These are phyloP conservation scores for Amanita subjunquillea DNA, from an alignment of 768 basidiomycete genomes.

Conservation along the genomic window DNA sequence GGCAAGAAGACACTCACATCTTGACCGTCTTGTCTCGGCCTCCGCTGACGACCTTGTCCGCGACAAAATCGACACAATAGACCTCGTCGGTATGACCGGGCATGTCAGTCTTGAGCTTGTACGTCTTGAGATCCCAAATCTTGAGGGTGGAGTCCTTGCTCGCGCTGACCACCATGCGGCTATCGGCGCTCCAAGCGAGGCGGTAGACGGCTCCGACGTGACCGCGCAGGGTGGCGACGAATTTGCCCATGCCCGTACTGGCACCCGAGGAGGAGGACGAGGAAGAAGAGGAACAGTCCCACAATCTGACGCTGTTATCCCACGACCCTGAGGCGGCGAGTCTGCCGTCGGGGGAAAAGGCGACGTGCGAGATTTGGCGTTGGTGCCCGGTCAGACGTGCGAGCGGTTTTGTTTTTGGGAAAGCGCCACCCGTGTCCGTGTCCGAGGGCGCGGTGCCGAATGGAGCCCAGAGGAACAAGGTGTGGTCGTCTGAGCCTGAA, in stretches of 20 bases:
- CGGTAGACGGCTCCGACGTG: slow-evolving; percentile 94
- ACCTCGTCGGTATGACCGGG: slow-evolving; percentile 97
- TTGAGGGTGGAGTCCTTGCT: slow-evolving; percentile 96
- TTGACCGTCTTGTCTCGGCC: slow-evolving; percentile 86
- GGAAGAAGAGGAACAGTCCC: slow-evolving; percentile 41
- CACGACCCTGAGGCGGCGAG: slow-evolving; percentile 88
- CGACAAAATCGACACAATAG: slow-evolving; percentile 98
- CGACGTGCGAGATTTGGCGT: slow-evolving; percentile 87
- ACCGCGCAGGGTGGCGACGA: slow-evolving; percentile 82
- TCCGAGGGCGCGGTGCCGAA: slow-evolving; percentile 39
- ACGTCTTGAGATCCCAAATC: slow-evolving; percentile 95
- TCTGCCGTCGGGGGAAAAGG: slow-evolving; percentile 88
- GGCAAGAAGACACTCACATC: slow-evolving; percentile 50
- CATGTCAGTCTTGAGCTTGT: slow-evolving; percentile 89
- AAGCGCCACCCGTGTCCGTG: slow-evolving; percentile 7
- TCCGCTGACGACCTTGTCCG: slow-evolving; percentile 98
- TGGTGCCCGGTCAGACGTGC: slow-evolving; percentile 90
- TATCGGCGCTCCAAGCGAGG: slow-evolving; percentile 92
- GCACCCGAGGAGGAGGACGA: neutral
- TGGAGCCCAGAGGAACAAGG: slow-evolving; percentile 90
- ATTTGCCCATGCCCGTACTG: slow-evolving; percentile 53
- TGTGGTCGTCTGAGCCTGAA: slow-evolving; percentile 96
- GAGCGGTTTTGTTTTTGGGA: slow-evolving; percentile 24
- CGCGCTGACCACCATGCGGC: slow-evolving; percentile 83
- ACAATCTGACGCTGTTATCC: slow-evolving; percentile 84